Base-by-base conservation (phyloP, 352 stramenopile genomes). In the Globisporangium viniferum region DNA sequence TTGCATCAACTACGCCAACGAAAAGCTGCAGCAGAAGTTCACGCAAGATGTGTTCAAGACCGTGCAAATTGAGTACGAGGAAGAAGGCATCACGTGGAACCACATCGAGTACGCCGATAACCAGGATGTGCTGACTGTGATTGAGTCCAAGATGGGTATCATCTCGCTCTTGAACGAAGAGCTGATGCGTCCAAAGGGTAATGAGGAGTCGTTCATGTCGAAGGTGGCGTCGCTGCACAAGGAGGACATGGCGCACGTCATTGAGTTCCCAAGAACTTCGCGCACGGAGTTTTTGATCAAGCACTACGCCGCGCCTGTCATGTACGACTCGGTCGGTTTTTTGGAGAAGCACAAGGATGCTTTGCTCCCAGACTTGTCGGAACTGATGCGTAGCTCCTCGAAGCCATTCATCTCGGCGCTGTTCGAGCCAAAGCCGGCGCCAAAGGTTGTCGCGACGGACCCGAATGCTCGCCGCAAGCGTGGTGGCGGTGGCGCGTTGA, bases 271-370 rank as follows among this genome's bases (percentile, higher is more conserved):
- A 48, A 77, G 86, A 10, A 93, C 84, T 18, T 95, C 88, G 35
- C 82, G 85, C n/a, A 95, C 88, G 7, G 78, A 97, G 62, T 99
- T 99, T 66, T 85, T 91, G 41, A 95, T 99, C 63, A 93, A 95
- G 65, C 97, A 99, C 78, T 99, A 98, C 73, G 97, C 97, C 2
- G 96, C 90, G 22, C 75, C 88, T 18, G 97, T 99, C 39, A 94
- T 86, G 64, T 99, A 99, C 82, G 86, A 96, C 57, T 90, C 92
- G 48, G 79, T 89, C 5, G 94, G 93, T 24, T 99, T 99, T 76
- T 69, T 98, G 44, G 97, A 99, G 69, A 98, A 98, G 79, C 98
- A 99, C 84, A 97, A 97, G 70, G 93, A 98, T 64, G 91, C 91
- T 8, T 73, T 99, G 27, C 91, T 97, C 51, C 96, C 97, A 46